A percentile compares a stretch with the other conserved stretches of the same genome.
phyloP scores from a whole-genome alignment of 1,139 yeast species.

The Diutina pseudorugosa region DNA sequence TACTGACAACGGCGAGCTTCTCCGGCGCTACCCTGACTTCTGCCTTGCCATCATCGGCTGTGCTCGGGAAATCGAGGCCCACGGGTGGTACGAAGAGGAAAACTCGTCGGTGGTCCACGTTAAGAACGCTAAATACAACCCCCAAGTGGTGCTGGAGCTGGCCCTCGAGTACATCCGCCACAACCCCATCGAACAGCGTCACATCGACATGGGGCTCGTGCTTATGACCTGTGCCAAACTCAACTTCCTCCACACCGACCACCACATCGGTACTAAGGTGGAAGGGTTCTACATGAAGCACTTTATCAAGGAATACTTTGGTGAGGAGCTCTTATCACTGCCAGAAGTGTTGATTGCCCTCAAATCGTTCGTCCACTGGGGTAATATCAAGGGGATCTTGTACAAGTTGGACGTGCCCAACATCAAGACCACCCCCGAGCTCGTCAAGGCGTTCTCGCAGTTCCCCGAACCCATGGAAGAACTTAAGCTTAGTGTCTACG shows the following conservation, averaged over 20 bases:
- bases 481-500: constrained; percentile 27
- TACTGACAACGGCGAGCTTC: constrained; percentile 24
- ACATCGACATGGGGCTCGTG: constrained; percentile 30
- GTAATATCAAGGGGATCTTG: constrained; percentile 37
- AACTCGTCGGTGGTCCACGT: constrained; percentile 31
- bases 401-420: constrained; percentile 32
- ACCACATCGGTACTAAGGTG: constrained; percentile 37
- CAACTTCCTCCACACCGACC: constrained; percentile 46
- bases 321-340: constrained; percentile 26
- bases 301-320: constrained; percentile 28
- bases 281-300: constrained; percentile 35
- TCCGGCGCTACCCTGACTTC: constrained; percentile 26
- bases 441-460: constrained; percentile 18
- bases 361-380: constrained; percentile 47
- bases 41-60: constrained; percentile 39
- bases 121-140: constrained; percentile 20
- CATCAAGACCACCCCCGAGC: constrained; percentile 19
- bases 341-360: constrained; percentile 35
- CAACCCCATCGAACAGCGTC: constrained; percentile 13
- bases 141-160: constrained; percentile 11
- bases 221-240: constrained; percentile 36
- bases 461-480: constrained; percentile 35
- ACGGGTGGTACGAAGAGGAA: constrained; percentile 39
- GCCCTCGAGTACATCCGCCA: constrained; percentile 11
- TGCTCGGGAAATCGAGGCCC: constrained; percentile 35